Evolutionary conservation across 805 yeast genomes (phyloP).

Genomic region (Yarrowia sp.): DNA sequence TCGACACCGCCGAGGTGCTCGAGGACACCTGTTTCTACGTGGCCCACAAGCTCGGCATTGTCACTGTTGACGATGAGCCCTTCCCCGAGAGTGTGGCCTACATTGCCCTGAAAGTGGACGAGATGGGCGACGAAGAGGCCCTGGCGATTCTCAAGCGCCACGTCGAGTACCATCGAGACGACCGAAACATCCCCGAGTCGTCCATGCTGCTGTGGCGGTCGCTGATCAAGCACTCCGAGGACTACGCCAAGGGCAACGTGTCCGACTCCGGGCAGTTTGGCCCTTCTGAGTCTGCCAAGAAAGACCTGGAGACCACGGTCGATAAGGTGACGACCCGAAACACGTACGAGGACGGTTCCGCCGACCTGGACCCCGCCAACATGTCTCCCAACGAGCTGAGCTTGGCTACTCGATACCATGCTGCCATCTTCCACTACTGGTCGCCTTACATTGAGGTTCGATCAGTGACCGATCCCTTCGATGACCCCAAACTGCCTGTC

Average conservation of each 20-base stretch:
- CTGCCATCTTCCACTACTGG: conserved; percentile 52
- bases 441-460: conserved; percentile 68
- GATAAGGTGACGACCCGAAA: not conserved
- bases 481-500: conserved; percentile 55
- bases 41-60: conserved; percentile 22
- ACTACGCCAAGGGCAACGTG: conserved; percentile 2
- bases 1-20: conserved; percentile 35
- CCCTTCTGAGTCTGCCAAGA: not conserved
- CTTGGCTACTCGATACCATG: conserved; percentile 46
- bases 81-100: conserved; percentile 22
- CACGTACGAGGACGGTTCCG: conserved; percentile 10
- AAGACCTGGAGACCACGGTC: not conserved
- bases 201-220: conserved; percentile 14
- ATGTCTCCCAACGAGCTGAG: conserved; percentile 24
- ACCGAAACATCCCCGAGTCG: conserved; percentile 51
- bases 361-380: conserved; percentile 18
- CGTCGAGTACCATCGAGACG: conserved; percentile 55
- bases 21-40: conserved; percentile 35
- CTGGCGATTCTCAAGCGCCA: conserved; percentile 53
- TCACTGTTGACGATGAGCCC: conserved; percentile 22
- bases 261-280: not conserved
- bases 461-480: conserved; percentile 60
- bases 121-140: conserved; percentile 53
- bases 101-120: conserved; percentile 48
- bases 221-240: conserved; percentile 4